Conservation (phyloP, 176 grass and related monocot species). For the Oryza glaberrima region DNA sequence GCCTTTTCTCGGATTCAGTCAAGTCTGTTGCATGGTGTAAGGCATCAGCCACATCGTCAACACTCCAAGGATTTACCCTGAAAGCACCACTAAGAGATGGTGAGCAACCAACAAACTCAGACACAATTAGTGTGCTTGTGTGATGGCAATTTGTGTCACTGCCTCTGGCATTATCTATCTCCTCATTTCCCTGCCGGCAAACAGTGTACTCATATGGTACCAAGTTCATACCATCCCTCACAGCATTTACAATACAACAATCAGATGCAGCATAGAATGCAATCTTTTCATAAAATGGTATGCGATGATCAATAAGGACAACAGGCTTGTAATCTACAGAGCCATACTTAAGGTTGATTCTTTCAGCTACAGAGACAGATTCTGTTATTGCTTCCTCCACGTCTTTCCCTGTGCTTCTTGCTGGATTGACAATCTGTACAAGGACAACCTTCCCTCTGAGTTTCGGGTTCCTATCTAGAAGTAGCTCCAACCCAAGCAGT, state of each 20-base stretch:
- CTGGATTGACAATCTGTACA: slow-evolving; percentile 87
- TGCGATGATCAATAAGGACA: slow-evolving; percentile 68
- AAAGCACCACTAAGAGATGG: slow-evolving; percentile 90
- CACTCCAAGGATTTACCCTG: slow-evolving; percentile 85
- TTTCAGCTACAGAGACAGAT: slow-evolving; percentile 64
- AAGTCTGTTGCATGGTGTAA: slow-evolving; percentile 57
- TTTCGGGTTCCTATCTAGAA: slow-evolving; percentile 70
- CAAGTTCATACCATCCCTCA: slow-evolving; percentile 92
- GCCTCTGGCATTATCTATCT: slow-evolving; percentile 52
- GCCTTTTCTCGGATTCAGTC: slow-evolving; percentile 55
- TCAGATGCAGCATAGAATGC: slow-evolving; percentile 77
- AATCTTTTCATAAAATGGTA: slow-evolving; percentile 83
- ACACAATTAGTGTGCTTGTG: slow-evolving; percentile 81
- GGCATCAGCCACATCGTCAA: slow-evolving; percentile 75
- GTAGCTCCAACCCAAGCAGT: slow-evolving; percentile 70
- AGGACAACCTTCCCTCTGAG: slow-evolving; percentile 70
- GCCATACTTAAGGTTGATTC: slow-evolving; percentile 66
- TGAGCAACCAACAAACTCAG: slow-evolving; percentile 89
- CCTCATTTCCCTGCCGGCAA: slow-evolving; percentile 74
- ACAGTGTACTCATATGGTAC: slow-evolving; percentile 81
- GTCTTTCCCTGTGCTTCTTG: slow-evolving; percentile 78
- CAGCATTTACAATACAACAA: slow-evolving; percentile 85
- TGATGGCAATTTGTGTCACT: slow-evolving; percentile 29
- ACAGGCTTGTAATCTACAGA: slow-evolving; percentile 69
- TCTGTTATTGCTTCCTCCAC: slow-evolving; percentile 77